These are phyloP conservation scores for Saccharomyces pastorianus DNA, from an alignment of 1,139 yeast genomes.

Conservation along the genomic window DNA sequence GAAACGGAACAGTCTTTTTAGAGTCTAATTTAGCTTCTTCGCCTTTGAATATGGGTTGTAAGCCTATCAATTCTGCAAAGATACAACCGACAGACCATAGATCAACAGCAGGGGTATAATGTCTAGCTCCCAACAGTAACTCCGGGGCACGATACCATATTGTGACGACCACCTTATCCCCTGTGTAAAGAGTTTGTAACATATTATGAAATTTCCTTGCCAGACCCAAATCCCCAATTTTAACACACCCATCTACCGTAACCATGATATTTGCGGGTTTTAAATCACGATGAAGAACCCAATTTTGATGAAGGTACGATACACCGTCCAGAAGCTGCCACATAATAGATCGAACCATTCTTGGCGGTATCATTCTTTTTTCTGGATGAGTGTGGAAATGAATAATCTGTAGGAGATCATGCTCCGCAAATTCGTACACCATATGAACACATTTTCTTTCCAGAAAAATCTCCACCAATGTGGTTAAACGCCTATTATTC, in stretches of 20 bases:
- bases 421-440: constrained; percentile 94
- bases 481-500: constrained; percentile 69
- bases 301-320: constrained; percentile 82
- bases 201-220: constrained; percentile 89
- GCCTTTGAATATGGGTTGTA: constrained; percentile 92
- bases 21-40: constrained; percentile 95
- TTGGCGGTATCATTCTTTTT: constrained; percentile 64
- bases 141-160: constrained; percentile 99
- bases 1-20: constrained; percentile 88
- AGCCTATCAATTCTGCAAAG: constrained; percentile 77
- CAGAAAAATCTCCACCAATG: constrained; percentile 73
- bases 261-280: constrained; percentile 99
- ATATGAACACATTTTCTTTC: constrained; percentile 88
- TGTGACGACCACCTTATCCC: constrained; percentile 96
- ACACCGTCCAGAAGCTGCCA: constrained; percentile 94
- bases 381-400: constrained; percentile 93
- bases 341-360: constrained; percentile 70
- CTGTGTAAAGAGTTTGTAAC: constrained; percentile 78
- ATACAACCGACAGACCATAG: constrained; percentile 98
- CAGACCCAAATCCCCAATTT: constrained; percentile 91
- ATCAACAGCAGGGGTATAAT: constrained; percentile 92
- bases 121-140: constrained; percentile 78
- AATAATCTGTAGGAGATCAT: constrained; percentile 84
- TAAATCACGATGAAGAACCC: constrained; percentile 91
- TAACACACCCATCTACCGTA: constrained; percentile 76